phyloP scores from a whole-genome alignment of 177 flowering plant species.

The Telopea speciosissima region DNA sequence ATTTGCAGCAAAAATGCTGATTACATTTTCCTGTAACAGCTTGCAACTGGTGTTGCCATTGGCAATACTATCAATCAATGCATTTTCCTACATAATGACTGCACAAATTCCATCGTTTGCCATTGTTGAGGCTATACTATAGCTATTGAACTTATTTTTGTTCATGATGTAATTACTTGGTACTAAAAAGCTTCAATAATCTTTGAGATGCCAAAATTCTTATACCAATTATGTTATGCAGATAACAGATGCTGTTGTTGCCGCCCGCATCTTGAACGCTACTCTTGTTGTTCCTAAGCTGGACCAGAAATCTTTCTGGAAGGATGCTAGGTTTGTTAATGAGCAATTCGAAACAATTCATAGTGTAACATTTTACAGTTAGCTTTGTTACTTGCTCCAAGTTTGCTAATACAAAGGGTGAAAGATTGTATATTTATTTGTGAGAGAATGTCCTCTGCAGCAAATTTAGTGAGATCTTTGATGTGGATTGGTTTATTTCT shows the following conservation, averaged over 20 bases:
- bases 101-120: not conserved
- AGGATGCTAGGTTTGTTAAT: conserved; percentile 60
- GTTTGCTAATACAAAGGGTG: not conserved
- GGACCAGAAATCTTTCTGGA: conserved; percentile 81
- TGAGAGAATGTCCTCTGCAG: conserved; percentile 35
- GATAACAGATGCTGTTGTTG: conserved; percentile 89
- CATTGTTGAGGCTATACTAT: not conserved
- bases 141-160: not conserved
- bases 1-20: too few species aligned
- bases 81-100: not conserved
- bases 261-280: conserved; percentile 77
- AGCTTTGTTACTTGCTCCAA: not conserved
- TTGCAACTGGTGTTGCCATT: not conserved
- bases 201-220: not conserved
- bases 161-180: not conserved
- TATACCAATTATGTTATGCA: conserved; percentile 20
- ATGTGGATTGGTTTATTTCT: conserved; percentile 75
- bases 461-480: conserved; percentile 69
- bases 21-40: not conserved
- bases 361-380: not conserved
- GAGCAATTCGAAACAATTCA: not conserved
- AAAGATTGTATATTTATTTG: conserved; percentile 4
- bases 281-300: conserved; percentile 80
- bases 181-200: not conserved
- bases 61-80: not conserved